Percentiles rank a stretch among this genome's conserved stretches.
Evolutionary conservation across 1,284 basidiomycete genomes (phyloP).

Genomic region (Melampsora larici-populina): DNA sequence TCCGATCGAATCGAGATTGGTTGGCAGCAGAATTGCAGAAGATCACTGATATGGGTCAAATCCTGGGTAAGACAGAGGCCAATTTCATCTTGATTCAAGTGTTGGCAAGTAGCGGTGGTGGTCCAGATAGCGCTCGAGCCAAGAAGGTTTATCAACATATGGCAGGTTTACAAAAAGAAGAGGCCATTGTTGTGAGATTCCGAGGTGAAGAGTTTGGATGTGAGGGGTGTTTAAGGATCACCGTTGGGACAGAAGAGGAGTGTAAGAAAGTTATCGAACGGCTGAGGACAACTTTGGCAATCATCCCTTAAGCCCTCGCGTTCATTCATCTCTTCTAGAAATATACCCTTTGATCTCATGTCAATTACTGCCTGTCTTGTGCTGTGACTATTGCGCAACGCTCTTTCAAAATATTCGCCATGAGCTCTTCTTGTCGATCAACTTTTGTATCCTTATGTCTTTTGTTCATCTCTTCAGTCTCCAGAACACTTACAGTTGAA

Average conservation of each 20-base stretch:
- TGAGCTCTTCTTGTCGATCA: too few species aligned
- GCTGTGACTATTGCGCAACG: too few species aligned
- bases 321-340: neutral
- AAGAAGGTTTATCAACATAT: constrained; percentile 73
- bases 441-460: too few species aligned
- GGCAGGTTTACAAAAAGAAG: constrained; percentile 64
- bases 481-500: too few species aligned
- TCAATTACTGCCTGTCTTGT: too few species aligned
- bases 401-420: too few species aligned
- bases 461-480: too few species aligned
- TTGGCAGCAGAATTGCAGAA: constrained; percentile 59
- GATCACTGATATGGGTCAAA: constrained; percentile 65
- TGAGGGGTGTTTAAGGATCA: constrained; percentile 80
- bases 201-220: constrained; percentile 84
- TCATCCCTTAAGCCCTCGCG: constrained; percentile 25
- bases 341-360: too few species aligned
- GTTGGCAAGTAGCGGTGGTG: constrained; percentile 48
- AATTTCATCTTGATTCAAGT: constrained; percentile 89
- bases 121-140: constrained; percentile 69
- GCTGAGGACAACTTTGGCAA: constrained; percentile 45
- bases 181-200: constrained; percentile 85
- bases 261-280: constrained; percentile 56
- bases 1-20: constrained; percentile 63
- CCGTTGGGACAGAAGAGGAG: constrained; percentile 81
- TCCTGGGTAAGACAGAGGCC: constrained; percentile 79